Evolutionary conservation across 805 yeast genomes (phyloP).

Genomic region (Candida tallmaniae): DNA sequence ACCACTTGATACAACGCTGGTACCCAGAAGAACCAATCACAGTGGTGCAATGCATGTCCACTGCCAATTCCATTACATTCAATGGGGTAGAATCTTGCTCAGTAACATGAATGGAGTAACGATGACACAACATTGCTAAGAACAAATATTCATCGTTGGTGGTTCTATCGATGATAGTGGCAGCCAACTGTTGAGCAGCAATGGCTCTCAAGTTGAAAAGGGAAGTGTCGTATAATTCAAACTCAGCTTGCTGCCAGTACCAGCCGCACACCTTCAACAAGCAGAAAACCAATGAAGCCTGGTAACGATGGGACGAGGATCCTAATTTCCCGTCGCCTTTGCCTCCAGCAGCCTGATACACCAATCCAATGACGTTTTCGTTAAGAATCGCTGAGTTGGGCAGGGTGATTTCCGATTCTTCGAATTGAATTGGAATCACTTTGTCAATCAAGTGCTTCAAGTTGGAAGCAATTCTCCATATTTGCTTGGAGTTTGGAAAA

Average conservation of each 20-base stretch:
- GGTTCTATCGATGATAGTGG: slow-evolving; percentile 61
- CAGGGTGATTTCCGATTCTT: slow-evolving; percentile 43
- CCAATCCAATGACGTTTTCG: slow-evolving; percentile 53
- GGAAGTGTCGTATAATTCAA: slow-evolving; percentile 65
- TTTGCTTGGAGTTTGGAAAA: slow-evolving; percentile 63
- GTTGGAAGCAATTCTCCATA: slow-evolving; percentile 64
- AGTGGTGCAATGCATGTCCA: slow-evolving; percentile 74
- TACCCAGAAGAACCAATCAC: slow-evolving; percentile 79
- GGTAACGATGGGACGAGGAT: slow-evolving; percentile 56
- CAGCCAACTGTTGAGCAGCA: slow-evolving; percentile 74
- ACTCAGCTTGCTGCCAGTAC: slow-evolving; percentile 58
- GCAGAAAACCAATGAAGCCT: slow-evolving; percentile 65
- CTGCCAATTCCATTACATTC: slow-evolving; percentile 81
- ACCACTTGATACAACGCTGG: slow-evolving; percentile 83
- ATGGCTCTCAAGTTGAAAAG: slow-evolving; percentile 55
- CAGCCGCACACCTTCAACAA: slow-evolving; percentile 73
- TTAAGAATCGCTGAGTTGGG: slow-evolving; percentile 60
- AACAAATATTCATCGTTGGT: slow-evolving; percentile 58
- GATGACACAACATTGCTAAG: slow-evolving; percentile 70
- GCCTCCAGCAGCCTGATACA: slow-evolving; percentile 78
- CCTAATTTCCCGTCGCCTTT: slow-evolving; percentile 53
- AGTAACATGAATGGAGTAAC: slow-evolving; percentile 62
- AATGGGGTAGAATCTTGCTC: slow-evolving; percentile 59
- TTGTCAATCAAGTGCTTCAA: slow-evolving; percentile 69
- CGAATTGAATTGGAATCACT: slow-evolving; percentile 63